Conservation (phyloP, 768 basidiomycete genomes). For the Grammothele lineata region DNA sequence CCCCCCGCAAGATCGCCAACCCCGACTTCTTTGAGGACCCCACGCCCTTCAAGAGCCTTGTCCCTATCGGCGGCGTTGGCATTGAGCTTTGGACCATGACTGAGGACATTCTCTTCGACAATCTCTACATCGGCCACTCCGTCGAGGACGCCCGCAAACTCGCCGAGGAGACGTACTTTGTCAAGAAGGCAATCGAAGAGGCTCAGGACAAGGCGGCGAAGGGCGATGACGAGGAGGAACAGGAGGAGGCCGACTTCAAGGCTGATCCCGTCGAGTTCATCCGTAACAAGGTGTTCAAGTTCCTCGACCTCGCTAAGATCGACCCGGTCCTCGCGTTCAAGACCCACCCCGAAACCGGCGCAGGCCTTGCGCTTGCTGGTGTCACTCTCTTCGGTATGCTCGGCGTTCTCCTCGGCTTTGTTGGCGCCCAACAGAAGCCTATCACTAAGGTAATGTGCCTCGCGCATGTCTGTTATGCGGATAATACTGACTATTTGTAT, state of each 20-base stretch:
- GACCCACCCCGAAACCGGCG: slow-evolving; percentile 84
- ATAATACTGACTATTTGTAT: slow-evolving; percentile 11
- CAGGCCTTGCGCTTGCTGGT: slow-evolving; percentile 64
- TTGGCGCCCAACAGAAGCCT: slow-evolving; percentile 70
- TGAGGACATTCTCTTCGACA: slow-evolving; percentile 88
- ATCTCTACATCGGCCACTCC: slow-evolving; percentile 93
- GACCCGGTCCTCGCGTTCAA: slow-evolving; percentile 83
- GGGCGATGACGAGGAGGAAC: slow-evolving; percentile 39
- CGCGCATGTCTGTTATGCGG: neutral
- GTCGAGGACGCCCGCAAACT: slow-evolving; percentile 77
- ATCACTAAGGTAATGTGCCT: slow-evolving; percentile 55
- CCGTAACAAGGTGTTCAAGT: slow-evolving; percentile 71
- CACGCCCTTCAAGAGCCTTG: slow-evolving; percentile 74
- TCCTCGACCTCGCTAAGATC: slow-evolving; percentile 70
- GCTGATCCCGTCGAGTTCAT: slow-evolving; percentile 78
- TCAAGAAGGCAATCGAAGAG: slow-evolving; percentile 85
- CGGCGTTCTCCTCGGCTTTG: slow-evolving; percentile 71
- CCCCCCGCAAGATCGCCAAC: slow-evolving; percentile 87
- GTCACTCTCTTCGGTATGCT: slow-evolving; percentile 86
- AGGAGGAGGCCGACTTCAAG: slow-evolving; percentile 46
- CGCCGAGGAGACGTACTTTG: slow-evolving; percentile 82
- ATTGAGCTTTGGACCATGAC: slow-evolving; percentile 99
- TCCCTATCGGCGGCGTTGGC: slow-evolving; percentile 91
- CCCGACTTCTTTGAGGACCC: slow-evolving; percentile 88
- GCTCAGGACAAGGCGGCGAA: slow-evolving; percentile 47